Evolutionary conservation across 2,329 filamentous ascomycete species (phyloP), one percentile per base, ranked within the genome.

Genomic region (Pyrenochaeta sp.): DNA sequence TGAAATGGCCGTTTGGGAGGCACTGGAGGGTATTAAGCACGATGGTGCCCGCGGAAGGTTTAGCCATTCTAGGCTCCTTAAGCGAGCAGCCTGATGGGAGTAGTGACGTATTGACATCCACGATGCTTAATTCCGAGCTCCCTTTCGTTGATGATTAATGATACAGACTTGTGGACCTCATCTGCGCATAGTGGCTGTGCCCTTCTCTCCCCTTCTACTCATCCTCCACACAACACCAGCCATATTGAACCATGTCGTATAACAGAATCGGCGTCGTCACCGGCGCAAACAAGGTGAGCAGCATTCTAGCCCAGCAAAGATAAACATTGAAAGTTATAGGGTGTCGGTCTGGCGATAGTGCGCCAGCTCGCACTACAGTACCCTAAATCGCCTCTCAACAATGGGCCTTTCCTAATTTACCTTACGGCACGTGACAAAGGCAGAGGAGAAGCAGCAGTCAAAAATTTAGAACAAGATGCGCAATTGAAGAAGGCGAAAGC

Each of bases 351-450:
- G 7, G 81, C 81, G 19, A 81, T 83, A 61, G 83, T 86, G 56
- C 81, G 83, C 57, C 81, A 85, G 46, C 78, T 86, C 27, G 83
- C 83, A 10, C 77, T 86, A 15, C 79, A 84, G 59, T 85, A 85
- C 61, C 82, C 83, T 2, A 77, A 76, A 24, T 85, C 83, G 2
- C 69, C 79, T 3, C 71, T 83, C 54, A 80, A 81, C 58, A 79
- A 73, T 52, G 81, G 81, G 0, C 76, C 81, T 2, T 76, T 86
- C 27, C 73, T 84, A 34, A 83, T 86, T 53, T 86, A 86, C 71
- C 77, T 86, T 2, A 84, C 83, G 1, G 82, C 84, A 0, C 81
- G 84, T 52, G 83, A 84, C 48, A 67, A 78, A 44, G 67, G 76
- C 28, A 72, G 81, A 51, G 84, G 84, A 37, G 79, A 82, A 65